Conservation (phyloP, 2,329 filamentous ascomycete species). For the Graphilbum fragrans region DNA sequence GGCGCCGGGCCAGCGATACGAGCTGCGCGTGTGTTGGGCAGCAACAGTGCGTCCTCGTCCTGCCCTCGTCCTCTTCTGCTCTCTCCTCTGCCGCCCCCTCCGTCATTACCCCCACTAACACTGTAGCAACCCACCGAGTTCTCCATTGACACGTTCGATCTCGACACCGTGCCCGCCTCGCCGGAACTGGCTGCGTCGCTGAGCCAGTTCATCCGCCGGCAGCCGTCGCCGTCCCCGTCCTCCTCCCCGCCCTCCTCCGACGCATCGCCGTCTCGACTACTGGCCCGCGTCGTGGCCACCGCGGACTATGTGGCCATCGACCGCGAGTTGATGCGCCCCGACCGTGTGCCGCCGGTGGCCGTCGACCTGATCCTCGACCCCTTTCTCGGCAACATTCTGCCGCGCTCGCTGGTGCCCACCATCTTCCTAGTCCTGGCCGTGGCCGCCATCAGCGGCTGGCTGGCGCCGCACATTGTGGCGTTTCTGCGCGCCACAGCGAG, state of each 20-base stretch:
- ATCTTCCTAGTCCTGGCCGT: conserved; percentile 55
- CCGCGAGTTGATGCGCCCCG: conserved; percentile 52
- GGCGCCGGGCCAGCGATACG: conserved; percentile 65
- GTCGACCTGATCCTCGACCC: conserved; percentile 82
- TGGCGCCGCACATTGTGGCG: conserved; percentile 24
- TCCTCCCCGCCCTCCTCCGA: neutral
- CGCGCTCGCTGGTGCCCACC: conserved; percentile 63
- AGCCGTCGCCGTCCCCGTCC: neutral
- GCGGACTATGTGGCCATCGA: conserved; percentile 80
- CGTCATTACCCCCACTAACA: neutral
- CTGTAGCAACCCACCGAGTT: conserved; percentile 77
- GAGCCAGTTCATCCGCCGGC: conserved; percentile 33
- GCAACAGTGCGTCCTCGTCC: conserved; percentile 61
- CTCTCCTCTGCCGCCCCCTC: no score
- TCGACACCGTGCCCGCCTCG: conserved; percentile 48
- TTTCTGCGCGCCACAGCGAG: conserved; percentile 18
- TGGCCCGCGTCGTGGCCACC: conserved; percentile 62
- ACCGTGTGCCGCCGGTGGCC: conserved; percentile 55
- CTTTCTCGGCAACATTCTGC: conserved; percentile 62
- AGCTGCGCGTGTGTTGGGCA: conserved; percentile 86
- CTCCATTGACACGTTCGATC: conserved; percentile 50
- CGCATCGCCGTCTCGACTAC: conserved; percentile 31
- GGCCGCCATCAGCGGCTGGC: conserved; percentile 29
- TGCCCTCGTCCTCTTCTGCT: conserved; percentile 1
- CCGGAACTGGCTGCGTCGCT: conserved; percentile 54